A percentile compares a stretch with the other conserved stretches of the same genome.
Conservation (phyloP, 2,329 filamentous ascomycete genomes). For the Fusarium devonianum region DNA sequence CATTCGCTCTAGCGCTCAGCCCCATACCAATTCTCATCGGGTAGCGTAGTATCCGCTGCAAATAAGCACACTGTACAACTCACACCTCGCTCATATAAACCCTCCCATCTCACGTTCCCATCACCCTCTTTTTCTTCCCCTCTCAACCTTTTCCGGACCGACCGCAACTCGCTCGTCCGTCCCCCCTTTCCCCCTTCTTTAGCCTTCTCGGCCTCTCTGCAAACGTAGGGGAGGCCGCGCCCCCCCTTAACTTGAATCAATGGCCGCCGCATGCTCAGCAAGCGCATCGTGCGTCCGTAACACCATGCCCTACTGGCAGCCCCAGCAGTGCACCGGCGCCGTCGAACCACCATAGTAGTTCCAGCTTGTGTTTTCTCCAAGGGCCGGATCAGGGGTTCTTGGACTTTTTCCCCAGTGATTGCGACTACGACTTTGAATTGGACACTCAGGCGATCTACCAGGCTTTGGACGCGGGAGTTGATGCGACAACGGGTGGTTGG, state of each 20-base stretch:
- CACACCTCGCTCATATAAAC: constrained; percentile 36
- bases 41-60: constrained; percentile 12
- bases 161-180: constrained; percentile 12
- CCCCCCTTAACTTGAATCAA: constrained; percentile 42
- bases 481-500: constrained; percentile 9
- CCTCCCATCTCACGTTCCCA: constrained; percentile 2
- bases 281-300: constrained; percentile 15
- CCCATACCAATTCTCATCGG: no score
- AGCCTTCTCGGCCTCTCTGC: constrained; percentile 37
- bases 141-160: constrained; percentile 21
- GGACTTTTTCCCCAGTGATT: constrained; percentile 30
- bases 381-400: constrained; percentile 15
- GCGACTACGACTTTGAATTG: constrained; percentile 21
- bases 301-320: constrained; percentile 33
- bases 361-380: constrained; percentile 14
- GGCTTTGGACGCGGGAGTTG: constrained; percentile 7
- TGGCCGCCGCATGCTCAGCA: constrained; percentile 27
- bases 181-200: neutral
- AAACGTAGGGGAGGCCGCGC: constrained; percentile 37
- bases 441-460: constrained; percentile 12
- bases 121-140: constrained; percentile 4
- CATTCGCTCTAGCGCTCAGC: no score
- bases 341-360: constrained; percentile 19
- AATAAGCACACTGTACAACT: constrained; percentile 27
- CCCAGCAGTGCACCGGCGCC: constrained; percentile 21